Conservation (phyloP, 1,284 basidiomycete genomes). For the Mrakiaceae sp. region DNA sequence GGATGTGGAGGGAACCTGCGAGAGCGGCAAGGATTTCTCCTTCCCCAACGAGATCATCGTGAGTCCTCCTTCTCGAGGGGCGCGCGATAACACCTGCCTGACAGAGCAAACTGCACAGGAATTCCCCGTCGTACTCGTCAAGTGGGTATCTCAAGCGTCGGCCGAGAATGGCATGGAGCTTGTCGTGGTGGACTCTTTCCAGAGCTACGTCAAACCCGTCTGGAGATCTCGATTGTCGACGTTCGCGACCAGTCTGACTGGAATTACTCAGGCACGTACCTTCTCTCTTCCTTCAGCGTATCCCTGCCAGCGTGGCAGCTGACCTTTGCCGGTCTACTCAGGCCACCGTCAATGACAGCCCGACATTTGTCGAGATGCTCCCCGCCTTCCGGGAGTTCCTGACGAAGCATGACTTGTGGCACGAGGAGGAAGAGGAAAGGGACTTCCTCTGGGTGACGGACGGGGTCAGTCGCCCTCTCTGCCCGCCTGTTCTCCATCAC, state of each 20-base stretch:
- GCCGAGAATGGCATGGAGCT: slow-evolving; percentile 31
- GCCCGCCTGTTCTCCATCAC: background rate
- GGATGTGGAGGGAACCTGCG: slow-evolving; percentile 86
- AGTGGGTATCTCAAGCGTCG: slow-evolving; percentile 53
- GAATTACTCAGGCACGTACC: slow-evolving; percentile 46
- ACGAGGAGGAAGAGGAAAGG: slow-evolving; percentile 23
- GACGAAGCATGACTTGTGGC: slow-evolving; percentile 35
- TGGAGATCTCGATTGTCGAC: slow-evolving; percentile 69
- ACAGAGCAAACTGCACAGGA: too few species aligned
- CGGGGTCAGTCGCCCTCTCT: slow-evolving; percentile 30
- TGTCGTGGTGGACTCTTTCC: slow-evolving; percentile 64
- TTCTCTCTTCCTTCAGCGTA: too few species aligned
- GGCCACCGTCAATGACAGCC: slow-evolving; percentile 68
- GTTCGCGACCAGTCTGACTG: slow-evolving; percentile 80
- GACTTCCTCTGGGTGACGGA: slow-evolving; percentile 42
- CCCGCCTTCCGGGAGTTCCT: slow-evolving; percentile 57
- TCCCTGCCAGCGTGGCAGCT: too few species aligned
- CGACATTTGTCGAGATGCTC: slow-evolving; percentile 61
- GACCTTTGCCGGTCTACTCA: slow-evolving; percentile 28
- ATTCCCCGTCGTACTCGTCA: slow-evolving; percentile 55
- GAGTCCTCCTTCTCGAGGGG: slow-evolving; percentile 3
- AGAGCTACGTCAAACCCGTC: slow-evolving; percentile 73
- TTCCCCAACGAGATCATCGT: slow-evolving; percentile 88
- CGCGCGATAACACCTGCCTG: too few species aligned
- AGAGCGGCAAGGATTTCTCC: slow-evolving; percentile 50